phyloP scores from a whole-genome alignment of 768 basidiomycete species.

The Pisolithus orientalis region DNA sequence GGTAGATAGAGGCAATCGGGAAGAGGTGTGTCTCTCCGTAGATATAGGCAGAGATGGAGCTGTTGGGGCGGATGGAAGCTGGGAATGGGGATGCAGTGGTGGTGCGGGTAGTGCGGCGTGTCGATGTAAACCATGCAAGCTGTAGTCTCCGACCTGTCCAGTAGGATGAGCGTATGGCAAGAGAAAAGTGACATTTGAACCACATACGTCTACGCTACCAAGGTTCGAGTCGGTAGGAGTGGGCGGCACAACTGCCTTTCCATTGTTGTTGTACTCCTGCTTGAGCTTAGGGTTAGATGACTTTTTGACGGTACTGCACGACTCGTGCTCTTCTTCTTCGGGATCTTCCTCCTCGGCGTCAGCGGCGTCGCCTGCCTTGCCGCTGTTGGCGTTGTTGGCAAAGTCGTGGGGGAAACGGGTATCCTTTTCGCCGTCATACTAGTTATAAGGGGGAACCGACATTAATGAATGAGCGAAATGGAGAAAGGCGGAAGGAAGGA shows the following conservation, averaged over 20 bases:
- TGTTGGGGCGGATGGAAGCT: conserved; percentile 13
- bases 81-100: conserved; percentile 25
- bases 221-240: conserved; percentile 14
- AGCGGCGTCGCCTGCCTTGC: conserved; percentile 15
- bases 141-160: conserved; percentile 24
- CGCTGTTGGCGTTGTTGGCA: conserved; percentile 27
- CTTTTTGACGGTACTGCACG: conserved; percentile 10
- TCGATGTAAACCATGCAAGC: conserved; percentile 20
- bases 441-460: not conserved
- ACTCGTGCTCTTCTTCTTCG: conserved; percentile 33
- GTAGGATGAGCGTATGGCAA: conserved; percentile 1
- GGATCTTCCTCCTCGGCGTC: conserved; percentile 33
- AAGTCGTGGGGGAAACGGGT: conserved; percentile 45
- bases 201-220: conserved; percentile 19
- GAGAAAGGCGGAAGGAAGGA: conserved; percentile 1
- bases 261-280: conserved; percentile 17
- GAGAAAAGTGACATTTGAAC: not conserved
- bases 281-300: conserved; percentile 23
- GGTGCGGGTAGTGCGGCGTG: conserved; percentile 29
- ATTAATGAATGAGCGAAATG: not conserved
- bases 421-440: conserved; percentile 52
- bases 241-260: conserved; percentile 13
- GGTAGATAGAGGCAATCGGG: conserved; percentile 22
- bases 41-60: conserved; percentile 28
- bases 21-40: conserved; percentile 27